Base-by-base conservation (phyloP, 305 asterid genomes). In the Rubia balearica region DNA sequence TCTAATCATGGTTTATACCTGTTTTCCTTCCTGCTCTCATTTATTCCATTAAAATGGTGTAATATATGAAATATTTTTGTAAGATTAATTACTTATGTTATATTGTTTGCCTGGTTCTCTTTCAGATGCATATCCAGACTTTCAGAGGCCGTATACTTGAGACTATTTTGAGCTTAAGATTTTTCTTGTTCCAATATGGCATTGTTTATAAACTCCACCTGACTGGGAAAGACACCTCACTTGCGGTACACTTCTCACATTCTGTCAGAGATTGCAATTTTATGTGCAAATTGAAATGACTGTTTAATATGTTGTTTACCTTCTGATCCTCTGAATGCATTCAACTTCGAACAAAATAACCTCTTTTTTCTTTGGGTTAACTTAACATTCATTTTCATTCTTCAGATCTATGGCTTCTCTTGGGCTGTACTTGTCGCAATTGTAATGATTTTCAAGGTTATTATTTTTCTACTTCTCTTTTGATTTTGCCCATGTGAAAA, bases 71-170 rank as follows among this genome's bases (percentile, higher is more conserved):
- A 24, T 67, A 42, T 66, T 63, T 70, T 68, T n/a, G 63, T 59
- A 59, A 57, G n/a, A 56, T 56, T 17, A n/a, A n/a, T 69, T 60
- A 64, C 45, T 67, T 33, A 42, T 24, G 13, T 43, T 30, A 12
- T 13, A 46, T 56, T 42, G 61, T 38, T 38, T 53, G 16, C 65
- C 41, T 19, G 21, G 72, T 51, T 77, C 53, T 17, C 22, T 77
- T 62, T 64, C 99, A 94, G 99, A 76, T 80, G 79, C 99, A 95
- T 81, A 95, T 95, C 79, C 97, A 91, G 83, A 91, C 99, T 70
- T 80, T 86, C 76, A 83, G 99, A 82, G 99, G 99, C 70, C 92
- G 91, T 77, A 90, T 95, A 82, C 99, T 95, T 53, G 99, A 95
- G 79, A 95, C 99, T 41, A 80, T 95, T 71, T 83, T 95, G 88